Percentiles rank a stretch among this genome's conserved stretches.
phyloP scores from a whole-genome alignment of 192 early-diverging fungal species.

The Coemansia sp. region DNA sequence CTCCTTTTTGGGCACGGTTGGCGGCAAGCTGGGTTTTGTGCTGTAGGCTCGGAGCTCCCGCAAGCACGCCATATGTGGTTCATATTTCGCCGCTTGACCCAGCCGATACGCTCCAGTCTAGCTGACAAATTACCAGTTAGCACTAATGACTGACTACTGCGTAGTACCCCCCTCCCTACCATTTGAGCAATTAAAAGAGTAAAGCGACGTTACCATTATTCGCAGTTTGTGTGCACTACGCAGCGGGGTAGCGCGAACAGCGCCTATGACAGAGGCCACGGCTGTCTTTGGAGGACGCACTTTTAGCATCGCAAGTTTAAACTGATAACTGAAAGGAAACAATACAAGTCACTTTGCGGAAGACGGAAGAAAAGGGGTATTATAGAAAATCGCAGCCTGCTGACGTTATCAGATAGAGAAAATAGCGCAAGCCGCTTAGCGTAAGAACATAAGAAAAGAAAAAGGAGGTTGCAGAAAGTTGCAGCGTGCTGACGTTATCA shows the following conservation, averaged over 20 bases:
- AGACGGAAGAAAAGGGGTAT: too few species aligned
- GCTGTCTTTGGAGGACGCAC: background rate
- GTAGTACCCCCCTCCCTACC: background rate
- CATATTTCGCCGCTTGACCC: background rate
- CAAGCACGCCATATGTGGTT: background rate
- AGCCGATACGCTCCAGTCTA: background rate
- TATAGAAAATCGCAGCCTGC: too few species aligned
- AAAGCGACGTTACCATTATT: conserved; percentile 1
- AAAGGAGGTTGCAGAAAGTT: too few species aligned
- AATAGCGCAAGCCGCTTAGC: too few species aligned
- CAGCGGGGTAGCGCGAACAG: background rate
- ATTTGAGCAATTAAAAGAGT: background rate
- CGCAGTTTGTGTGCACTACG: background rate
- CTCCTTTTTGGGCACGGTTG: background rate
- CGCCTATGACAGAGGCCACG: background rate
- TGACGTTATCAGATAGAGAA: too few species aligned
- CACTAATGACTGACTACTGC: background rate
- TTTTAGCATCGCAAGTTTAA: background rate
- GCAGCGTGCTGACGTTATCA: too few species aligned
- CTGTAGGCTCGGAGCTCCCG: conserved; percentile 5
- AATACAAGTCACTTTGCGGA: too few species aligned
- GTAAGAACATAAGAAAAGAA: too few species aligned
- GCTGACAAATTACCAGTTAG: background rate
- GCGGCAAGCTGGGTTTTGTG: background rate
- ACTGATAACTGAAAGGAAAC: too few species aligned